Base-by-base conservation (phyloP, 2,329 filamentous ascomycete species). In the Claviceps maximensis region DNA sequence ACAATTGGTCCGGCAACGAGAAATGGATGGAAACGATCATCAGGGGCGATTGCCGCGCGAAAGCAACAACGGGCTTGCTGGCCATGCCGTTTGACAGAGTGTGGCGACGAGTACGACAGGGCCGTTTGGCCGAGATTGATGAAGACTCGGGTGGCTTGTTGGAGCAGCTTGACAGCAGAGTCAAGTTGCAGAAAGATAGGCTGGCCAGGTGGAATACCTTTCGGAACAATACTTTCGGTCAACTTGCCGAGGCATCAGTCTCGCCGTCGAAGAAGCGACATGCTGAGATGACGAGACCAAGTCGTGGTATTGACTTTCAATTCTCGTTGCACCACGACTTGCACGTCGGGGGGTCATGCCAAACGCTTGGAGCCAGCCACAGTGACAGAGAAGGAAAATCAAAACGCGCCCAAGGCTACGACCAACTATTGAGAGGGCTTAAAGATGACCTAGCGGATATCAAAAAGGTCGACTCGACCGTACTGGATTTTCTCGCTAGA, bases 1-100 rank as follows among this genome's bases (percentile, higher is more conserved):
- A 83, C 56, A 87, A 89, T 58, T 95, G 89, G 89, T 74, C 86
- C 15, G 89, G 88, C 2, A 81, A 84, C 61, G 79, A 84, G 55
- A 77, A 80, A 53, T 91, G 89, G 84, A 76, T 87, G 60, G 78
- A 87, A 48, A 74, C 80, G 2, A 69, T 95, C 21, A 65, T 93
- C 0, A 74, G 83, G 50, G 87, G 87, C 2, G 83, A 87, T 47
- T 71, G 73, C 21, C 71, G 71, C 8, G 68, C 73, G 2, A 71
- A 71, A 27, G 77, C 73, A 29, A 77, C 73, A 33, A 84, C 86
- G 55, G 76, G 74, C 0, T 71, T 93, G n/a, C 65, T 95, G 15
- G 76, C 76, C 2, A 75, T 76, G 38, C 73, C 80, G 0, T 93
- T 90, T 57, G 78, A 86, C 31, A 73, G 80, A 9, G 78, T 93